Conservation (phyloP, 1,284 basidiomycete genomes). For the Uromyces viciae-fabae region DNA sequence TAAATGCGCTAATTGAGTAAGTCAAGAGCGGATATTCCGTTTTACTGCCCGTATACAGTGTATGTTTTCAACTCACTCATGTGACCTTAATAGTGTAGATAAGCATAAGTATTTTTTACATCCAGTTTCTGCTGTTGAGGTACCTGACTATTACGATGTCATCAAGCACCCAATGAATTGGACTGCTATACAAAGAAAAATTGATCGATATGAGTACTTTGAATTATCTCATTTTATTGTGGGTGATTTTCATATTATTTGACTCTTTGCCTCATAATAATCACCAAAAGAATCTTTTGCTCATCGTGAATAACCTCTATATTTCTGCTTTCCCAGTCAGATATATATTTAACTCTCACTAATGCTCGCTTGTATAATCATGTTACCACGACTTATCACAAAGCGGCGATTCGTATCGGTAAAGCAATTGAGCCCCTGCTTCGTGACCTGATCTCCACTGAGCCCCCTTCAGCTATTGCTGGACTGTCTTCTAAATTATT, state of each 20-base stretch:
- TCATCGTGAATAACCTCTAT: slow-evolving; percentile 57
- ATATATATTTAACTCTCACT: slow-evolving; percentile 73
- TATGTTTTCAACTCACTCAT: slow-evolving; percentile 7
- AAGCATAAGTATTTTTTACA: slow-evolving; percentile 70
- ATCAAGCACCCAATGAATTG: slow-evolving; percentile 87
- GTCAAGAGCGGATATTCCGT: slow-evolving; percentile 51
- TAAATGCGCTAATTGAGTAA: slow-evolving; percentile 70
- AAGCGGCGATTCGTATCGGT: slow-evolving; percentile 68
- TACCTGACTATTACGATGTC: slow-evolving; percentile 88
- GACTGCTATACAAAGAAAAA: slow-evolving; percentile 71
- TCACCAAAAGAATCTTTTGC: slow-evolving; percentile 6
- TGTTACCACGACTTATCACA: slow-evolving; percentile 68
- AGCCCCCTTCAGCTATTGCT: slow-evolving; percentile 32
- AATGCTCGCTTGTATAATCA: slow-evolving; percentile 89
- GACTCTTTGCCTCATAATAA: background rate
- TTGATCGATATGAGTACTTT: slow-evolving; percentile 74
- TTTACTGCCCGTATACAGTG: slow-evolving; percentile 6
- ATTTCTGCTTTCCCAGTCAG: slow-evolving; percentile 61
- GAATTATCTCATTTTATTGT: slow-evolving; percentile 65
- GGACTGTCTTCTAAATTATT: slow-evolving; percentile 4
- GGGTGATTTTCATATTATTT: slow-evolving; percentile 17
- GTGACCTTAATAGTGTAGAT: slow-evolving; percentile 63
- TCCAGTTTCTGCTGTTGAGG: slow-evolving; percentile 72
- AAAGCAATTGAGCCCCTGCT: slow-evolving; percentile 61
- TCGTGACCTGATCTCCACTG: slow-evolving; percentile 54